phyloP scores from a whole-genome alignment of 2,329 filamentous ascomycete genomes.

The Neophaeococcomyces mojaviensis region DNA sequence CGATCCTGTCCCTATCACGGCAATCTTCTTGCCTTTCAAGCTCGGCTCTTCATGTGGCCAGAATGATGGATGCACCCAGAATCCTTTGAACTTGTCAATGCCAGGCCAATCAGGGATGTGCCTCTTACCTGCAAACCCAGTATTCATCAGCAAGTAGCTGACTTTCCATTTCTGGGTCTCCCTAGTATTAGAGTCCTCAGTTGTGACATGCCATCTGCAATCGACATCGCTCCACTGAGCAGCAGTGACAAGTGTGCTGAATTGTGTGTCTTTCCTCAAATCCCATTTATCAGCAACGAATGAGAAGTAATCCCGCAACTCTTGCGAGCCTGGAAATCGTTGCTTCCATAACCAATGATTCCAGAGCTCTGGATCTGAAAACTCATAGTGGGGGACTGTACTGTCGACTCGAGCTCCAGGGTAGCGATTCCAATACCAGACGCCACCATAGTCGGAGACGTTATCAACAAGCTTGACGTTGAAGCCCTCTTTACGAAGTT shows the following conservation, averaged over 20 bases:
- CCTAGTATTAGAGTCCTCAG: too few relatives aligned
- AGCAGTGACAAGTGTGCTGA: constrained; percentile 25
- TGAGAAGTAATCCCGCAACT: constrained; percentile 13
- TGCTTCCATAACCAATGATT: constrained; percentile 24
- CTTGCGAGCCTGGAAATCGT: constrained; percentile 14
- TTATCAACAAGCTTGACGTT: constrained; percentile 45
- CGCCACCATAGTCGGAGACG: constrained; percentile 28
- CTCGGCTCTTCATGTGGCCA: constrained; percentile 51
- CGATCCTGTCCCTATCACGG: constrained; percentile 57
- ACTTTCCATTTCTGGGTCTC: neutral
- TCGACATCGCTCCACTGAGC: constrained; percentile 5
- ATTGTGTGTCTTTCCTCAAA: neutral
- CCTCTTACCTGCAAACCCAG: constrained; percentile 48
- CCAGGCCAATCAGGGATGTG: constrained; percentile 55
- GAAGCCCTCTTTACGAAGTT: constrained; percentile 43
- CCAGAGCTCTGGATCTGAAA: constrained; percentile 39
- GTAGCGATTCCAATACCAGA: constrained; percentile 32
- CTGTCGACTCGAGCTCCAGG: constrained; percentile 42
- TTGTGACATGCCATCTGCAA: neutral
- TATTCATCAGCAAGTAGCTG: constrained; percentile 23
- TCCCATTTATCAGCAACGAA: constrained; percentile 10
- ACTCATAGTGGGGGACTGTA: constrained; percentile 40
- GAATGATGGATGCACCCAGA: constrained; percentile 52
- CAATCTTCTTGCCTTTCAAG: constrained; percentile 53
- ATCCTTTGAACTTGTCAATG: constrained; percentile 51